Evolutionary conservation across 768 basidiomycete species (phyloP), one percentile per base, ranked within the genome.

Genomic region (Mycena epipterygia): DNA sequence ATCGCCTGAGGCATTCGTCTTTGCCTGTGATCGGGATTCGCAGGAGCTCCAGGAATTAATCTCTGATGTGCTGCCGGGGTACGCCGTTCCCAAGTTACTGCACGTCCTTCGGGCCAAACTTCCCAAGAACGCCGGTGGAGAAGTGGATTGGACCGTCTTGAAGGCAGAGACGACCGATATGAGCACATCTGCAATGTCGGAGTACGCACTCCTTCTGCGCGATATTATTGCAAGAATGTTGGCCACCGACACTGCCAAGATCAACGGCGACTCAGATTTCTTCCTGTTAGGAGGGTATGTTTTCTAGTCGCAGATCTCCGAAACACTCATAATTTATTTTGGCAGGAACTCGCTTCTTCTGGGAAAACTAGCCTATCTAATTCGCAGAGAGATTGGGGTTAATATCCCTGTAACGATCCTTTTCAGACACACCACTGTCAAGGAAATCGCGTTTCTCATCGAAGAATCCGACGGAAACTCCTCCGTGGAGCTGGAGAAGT

Each of bases 351-450:
- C 85, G 3, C 76, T 86, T 0, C 79, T 86, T 3, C 81, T 86
- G 21, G 86, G 86, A 17, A 82, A 85, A 39, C 79, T 87, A 14
- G 77, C 82, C 11, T 79, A 86, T 64, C 75, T 75, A 33, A 78
- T 86, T 48, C 83, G 85, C 8, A 82, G 82, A 66, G 79, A 79
- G 62, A 81, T 79, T 11, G 82, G 83, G 11, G 80, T 78, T 30
- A 78, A 70, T 44, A 60, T 87, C 35, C 77, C 76, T n/a, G 80
- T 86, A 23, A 74, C 84, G 9, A 78, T 80, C 21, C 76, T 87
- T 5, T 86, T 86, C 74, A 80, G 79, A 6, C 77, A 82, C 51
- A 84, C 81, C 66, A 85, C 85, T 5, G 74, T 86, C 49, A 70
- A 63, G 84, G 25, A 83, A 80, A 68, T 86, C 85, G 5, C 83